Percentiles rank a stretch among this genome's conserved stretches.
Conservation (phyloP, 1,284 basidiomycete genomes). For the Fomitiporia mediterranea region DNA sequence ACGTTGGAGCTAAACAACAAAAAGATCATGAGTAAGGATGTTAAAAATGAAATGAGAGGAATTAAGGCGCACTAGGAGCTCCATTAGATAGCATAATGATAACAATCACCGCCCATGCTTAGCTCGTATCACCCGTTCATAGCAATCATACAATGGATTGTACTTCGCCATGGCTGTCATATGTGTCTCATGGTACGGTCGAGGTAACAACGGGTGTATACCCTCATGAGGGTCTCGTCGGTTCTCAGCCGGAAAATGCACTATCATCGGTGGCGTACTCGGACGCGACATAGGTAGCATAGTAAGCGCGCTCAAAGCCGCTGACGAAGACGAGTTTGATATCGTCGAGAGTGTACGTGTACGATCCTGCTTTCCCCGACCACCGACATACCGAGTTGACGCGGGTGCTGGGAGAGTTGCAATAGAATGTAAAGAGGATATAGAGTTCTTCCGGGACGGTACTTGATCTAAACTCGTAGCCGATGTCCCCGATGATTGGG, state of each 20-base stretch:
- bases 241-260: constrained; percentile 52
- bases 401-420: constrained; percentile 52
- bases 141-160: constrained; percentile 62
- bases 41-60: neutral
- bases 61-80: neutral
- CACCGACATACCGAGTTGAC: constrained; percentile 30
- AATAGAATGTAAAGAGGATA: constrained; percentile 59
- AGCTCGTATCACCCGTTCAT: constrained; percentile 59
- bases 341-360: constrained; percentile 61
- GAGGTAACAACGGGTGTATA: constrained; percentile 63
- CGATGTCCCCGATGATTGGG: constrained; percentile 28
- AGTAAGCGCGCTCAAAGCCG: constrained; percentile 60
- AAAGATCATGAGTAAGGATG: neutral
- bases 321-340: constrained; percentile 54
- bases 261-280: constrained; percentile 43
- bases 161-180: constrained; percentile 58
- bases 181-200: constrained; percentile 64
- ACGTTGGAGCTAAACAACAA: neutral
- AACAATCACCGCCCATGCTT: constrained; percentile 30
- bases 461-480: constrained; percentile 26
- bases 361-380: constrained; percentile 43
- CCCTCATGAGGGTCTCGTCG: constrained; percentile 47
- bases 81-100: neutral
- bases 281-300: constrained; percentile 51
- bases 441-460: constrained; percentile 42